Evolutionary conservation across 352 stramenopile genomes (phyloP).

Genomic region (Globisporangium camurandrum): DNA sequence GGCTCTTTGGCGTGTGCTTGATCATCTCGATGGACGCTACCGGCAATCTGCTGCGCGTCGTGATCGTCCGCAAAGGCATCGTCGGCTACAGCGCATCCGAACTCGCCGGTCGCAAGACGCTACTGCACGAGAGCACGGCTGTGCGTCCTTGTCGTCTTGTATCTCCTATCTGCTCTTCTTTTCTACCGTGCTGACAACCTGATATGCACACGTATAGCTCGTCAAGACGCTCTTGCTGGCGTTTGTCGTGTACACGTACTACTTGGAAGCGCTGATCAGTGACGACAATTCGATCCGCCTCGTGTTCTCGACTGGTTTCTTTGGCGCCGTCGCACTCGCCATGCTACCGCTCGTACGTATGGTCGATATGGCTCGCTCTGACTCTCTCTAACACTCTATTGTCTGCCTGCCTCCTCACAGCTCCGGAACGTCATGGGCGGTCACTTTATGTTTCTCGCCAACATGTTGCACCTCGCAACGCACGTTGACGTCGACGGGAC

Average conservation of each 20-base stretch:
- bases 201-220: conserved; percentile 13
- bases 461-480: conserved; percentile 55
- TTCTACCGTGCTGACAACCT: neutral
- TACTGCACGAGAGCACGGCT: conserved; percentile 60
- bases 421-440: conserved; percentile 62
- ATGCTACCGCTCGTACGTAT: conserved; percentile 41
- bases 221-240: conserved; percentile 64
- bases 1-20: conserved; percentile 60
- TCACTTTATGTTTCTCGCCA: conserved; percentile 73
- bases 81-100: conserved; percentile 59
- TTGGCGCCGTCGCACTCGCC: conserved; percentile 48
- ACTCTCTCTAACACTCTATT: conserved; percentile 3
- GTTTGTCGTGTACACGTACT: conserved; percentile 73
- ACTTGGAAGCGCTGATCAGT: conserved; percentile 40
- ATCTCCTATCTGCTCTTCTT: neutral
- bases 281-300: conserved; percentile 42
- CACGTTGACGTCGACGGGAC: conserved; percentile 35
- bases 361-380: too few relatives aligned
- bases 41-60: conserved; percentile 51
- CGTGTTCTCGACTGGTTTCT: conserved; percentile 64
- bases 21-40: conserved; percentile 70
- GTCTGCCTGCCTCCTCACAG: conserved; percentile 13
- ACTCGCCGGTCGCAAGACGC: conserved; percentile 43
- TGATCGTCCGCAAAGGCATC: conserved; percentile 56
- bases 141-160: conserved; percentile 11